These are phyloP conservation scores for Hordeum vulgare DNA, from an alignment of 176 grass and related monocot species.

Conservation along the genomic window MorexV3_pseudomolecules_assembly NC_058520.1:545247226-545247725, in stretches of 20 bases:
- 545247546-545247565: slow-evolving; percentile 59
- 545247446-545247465: slow-evolving; percentile 68
- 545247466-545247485: slow-evolving; percentile 89
- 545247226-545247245: slow-evolving; percentile 79
- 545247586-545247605: slow-evolving; percentile 37
- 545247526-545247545: slow-evolving; percentile 71
- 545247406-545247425: slow-evolving; percentile 84
- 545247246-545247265: slow-evolving; percentile 61
- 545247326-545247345: slow-evolving; percentile 62
- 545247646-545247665: slow-evolving; percentile 54
- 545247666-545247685: slow-evolving; percentile 69
- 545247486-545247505: slow-evolving; percentile 65
- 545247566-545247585: slow-evolving; percentile 41
- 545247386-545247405: slow-evolving; percentile 97
- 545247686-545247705: slow-evolving; percentile 57
- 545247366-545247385: slow-evolving; percentile 73
- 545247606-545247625: slow-evolving; percentile 64
- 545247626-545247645: slow-evolving; percentile 80
- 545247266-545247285: slow-evolving; percentile 61
- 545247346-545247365: slow-evolving; percentile 55
- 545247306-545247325: slow-evolving; percentile 74
- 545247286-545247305: slow-evolving; percentile 67
- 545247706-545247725: slow-evolving; percentile 54
- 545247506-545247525: slow-evolving; percentile 78
- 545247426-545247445: slow-evolving; percentile 75